phyloP scores from a whole-genome alignment of 2,329 filamentous ascomycete genomes.

The Kalmusia sp. region DNA sequence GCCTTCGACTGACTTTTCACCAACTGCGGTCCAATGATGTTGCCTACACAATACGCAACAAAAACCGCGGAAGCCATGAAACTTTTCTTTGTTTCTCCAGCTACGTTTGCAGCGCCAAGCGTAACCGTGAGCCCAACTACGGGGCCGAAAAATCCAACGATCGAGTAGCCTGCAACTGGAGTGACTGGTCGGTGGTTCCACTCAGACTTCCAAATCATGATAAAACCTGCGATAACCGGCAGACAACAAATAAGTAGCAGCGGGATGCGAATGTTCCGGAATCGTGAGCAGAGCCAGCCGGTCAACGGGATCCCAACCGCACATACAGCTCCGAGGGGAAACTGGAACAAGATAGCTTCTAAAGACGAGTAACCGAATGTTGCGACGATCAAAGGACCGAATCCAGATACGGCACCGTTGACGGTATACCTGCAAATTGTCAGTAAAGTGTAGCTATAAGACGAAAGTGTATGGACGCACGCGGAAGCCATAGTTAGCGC shows the following conservation, averaged over 20 bases:
- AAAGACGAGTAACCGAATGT: conserved; percentile 52
- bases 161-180: conserved; percentile 73
- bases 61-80: conserved; percentile 77
- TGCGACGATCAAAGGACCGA: conserved; percentile 43
- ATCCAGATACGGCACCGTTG: conserved; percentile 52
- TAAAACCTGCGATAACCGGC: conserved; percentile 76
- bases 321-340: conserved; percentile 74
- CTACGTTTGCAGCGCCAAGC: conserved; percentile 71
- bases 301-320: conserved; percentile 70
- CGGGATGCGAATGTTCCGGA: conserved; percentile 69
- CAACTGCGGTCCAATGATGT: conserved; percentile 77
- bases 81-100: conserved; percentile 80
- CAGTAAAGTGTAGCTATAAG: too few species aligned
- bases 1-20: conserved; percentile 69
- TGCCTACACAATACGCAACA: conserved; percentile 76
- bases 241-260: conserved; percentile 72
- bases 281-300: conserved; percentile 67
- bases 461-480: conserved; percentile 53
- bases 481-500: conserved; percentile 52
- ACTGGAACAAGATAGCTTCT: conserved; percentile 63
- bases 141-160: conserved; percentile 75
- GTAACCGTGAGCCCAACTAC: conserved; percentile 68
- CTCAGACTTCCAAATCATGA: conserved; percentile 73
- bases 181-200: conserved; percentile 70
- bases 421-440: conserved; percentile 49